Evolutionary conservation across 2,329 filamentous ascomycete genomes (phyloP).

Genomic region (Aspergillus candidus): DNA sequence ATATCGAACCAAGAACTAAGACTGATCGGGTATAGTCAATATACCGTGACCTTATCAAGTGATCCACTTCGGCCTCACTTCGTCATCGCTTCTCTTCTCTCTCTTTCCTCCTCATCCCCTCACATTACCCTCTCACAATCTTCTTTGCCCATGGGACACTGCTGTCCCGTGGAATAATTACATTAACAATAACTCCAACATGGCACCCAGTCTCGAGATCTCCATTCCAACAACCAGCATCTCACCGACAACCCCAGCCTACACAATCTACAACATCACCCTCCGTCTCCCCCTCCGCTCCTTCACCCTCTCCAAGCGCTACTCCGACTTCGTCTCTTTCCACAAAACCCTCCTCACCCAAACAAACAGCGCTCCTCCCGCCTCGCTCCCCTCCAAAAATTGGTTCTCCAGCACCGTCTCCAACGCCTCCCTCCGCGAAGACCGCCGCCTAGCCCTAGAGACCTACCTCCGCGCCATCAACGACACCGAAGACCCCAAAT

Average conservation of each 20-base stretch:
- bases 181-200: slow-evolving; percentile 13
- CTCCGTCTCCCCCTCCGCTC: slow-evolving; percentile 56
- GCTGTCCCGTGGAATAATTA: too few species aligned
- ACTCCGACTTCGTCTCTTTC: slow-evolving; percentile 57
- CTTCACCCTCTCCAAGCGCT: slow-evolving; percentile 56
- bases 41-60: too few species aligned
- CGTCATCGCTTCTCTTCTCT: too few species aligned
- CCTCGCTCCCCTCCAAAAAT: slow-evolving; percentile 52
- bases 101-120: too few species aligned
- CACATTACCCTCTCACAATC: background rate
- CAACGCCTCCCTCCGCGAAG: slow-evolving; percentile 52
- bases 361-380: slow-evolving; percentile 48
- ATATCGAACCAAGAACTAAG: too few species aligned
- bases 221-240: slow-evolving; percentile 45
- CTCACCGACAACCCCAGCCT: slow-evolving; percentile 47
- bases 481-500: slow-evolving; percentile 49
- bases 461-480: slow-evolving; percentile 55
- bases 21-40: too few species aligned
- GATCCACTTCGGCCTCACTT: too few species aligned
- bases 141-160: too few species aligned
- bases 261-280: slow-evolving; percentile 57
- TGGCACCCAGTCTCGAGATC: slow-evolving; percentile 42
- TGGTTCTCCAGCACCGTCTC: slow-evolving; percentile 55
- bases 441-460: slow-evolving; percentile 52
- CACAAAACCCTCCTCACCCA: slow-evolving; percentile 48